These are phyloP conservation scores for Hericium alpestre DNA, from an alignment of 768 basidiomycete species.

Conservation along the genomic window DNA sequence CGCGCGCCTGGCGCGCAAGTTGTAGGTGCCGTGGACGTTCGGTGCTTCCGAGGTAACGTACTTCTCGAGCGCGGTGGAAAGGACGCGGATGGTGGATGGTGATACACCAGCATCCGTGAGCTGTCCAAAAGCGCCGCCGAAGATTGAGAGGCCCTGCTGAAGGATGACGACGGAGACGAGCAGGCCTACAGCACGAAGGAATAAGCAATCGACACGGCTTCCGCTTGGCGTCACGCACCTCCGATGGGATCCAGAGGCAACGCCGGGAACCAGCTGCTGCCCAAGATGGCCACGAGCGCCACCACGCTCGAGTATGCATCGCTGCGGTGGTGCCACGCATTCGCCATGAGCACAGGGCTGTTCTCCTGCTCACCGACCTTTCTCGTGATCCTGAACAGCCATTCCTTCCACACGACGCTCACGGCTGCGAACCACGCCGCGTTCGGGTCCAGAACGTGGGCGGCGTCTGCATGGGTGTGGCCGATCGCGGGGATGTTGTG, in stretches of 20 bases:
- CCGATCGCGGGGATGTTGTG: conserved; percentile 37
- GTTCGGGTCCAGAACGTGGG: conserved; percentile 68
- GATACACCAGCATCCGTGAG: conserved; percentile 79
- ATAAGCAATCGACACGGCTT: not conserved
- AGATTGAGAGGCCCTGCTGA: conserved; percentile 59
- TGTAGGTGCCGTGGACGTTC: conserved; percentile 30
- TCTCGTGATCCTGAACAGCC: conserved; percentile 82
- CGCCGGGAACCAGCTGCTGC: conserved; percentile 77
- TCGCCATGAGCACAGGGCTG: conserved; percentile 87
- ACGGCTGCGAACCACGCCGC: conserved; percentile 92
- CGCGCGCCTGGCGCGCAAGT: conserved; percentile 64
- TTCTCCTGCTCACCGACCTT: conserved; percentile 85
- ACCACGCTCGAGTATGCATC: conserved; percentile 92
- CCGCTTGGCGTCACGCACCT: conserved; percentile 35
- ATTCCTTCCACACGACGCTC: conserved; percentile 81
- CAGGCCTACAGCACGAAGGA: conserved; percentile 38
- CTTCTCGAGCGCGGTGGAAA: conserved; percentile 39
- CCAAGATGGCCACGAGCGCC: conserved; percentile 85
- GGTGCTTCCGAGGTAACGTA: not conserved
- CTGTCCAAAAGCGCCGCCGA: conserved; percentile 65
- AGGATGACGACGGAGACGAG: conserved; percentile 87
- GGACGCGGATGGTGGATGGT: conserved; percentile 34
- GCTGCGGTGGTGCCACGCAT: conserved; percentile 94
- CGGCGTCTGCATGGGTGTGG: conserved; percentile 35
- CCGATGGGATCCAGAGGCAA: conserved; percentile 90